Evolutionary conservation across 2,329 filamentous ascomycete species (phyloP), one percentile per base, ranked within the genome.

Genomic region (Phialophora tarda): DNA sequence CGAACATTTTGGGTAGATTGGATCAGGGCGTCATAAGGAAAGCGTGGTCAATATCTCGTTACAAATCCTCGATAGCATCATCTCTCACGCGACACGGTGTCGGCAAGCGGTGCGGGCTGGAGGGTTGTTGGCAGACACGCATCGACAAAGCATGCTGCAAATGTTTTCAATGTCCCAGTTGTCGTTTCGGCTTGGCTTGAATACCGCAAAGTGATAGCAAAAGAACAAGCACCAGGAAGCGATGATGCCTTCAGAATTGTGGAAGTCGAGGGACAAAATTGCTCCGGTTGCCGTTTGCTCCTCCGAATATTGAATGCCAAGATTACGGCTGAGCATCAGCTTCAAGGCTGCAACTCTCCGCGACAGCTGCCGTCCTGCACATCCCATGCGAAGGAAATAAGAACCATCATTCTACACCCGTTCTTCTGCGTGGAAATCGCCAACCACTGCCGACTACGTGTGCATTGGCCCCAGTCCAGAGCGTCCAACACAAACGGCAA

Each of bases 1-100:
- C 95, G 82, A 99, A 99, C 95, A 93, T 98, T 70, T 62, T 69
- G 68, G 26, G 21, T 24, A 47, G 34, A 23, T 23, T 21, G 44
- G 12, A 53, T 48, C 11, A 34, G 30, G 47, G 21, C 32, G 62
- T 64, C 59, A 62, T 62, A 38, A 57, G 44, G 21, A 21, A 30
- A 44, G 34, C 17, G 28, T 23, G 30, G 26, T 51, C 26, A 53
- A 50, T 32, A 41, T 57, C 26, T 34, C 32, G 34, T 59, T 44
- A 60, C 24, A 56, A 32, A 64, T 24, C 58, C 26, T 32, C 21
- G 7, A 23, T 38, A 34, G 21, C 64, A 64, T 66, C 47, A 62
- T 69, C 58, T 41, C 67, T 64, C 62, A 67, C 48, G 58, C 61
- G 60, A 64, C 53, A 66, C 57, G 50, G 38, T n/a, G 14, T n/a